Evolutionary conservation across 2,329 filamentous ascomycete genomes (phyloP).

Genomic region (Arthroderma sp.): DNA sequence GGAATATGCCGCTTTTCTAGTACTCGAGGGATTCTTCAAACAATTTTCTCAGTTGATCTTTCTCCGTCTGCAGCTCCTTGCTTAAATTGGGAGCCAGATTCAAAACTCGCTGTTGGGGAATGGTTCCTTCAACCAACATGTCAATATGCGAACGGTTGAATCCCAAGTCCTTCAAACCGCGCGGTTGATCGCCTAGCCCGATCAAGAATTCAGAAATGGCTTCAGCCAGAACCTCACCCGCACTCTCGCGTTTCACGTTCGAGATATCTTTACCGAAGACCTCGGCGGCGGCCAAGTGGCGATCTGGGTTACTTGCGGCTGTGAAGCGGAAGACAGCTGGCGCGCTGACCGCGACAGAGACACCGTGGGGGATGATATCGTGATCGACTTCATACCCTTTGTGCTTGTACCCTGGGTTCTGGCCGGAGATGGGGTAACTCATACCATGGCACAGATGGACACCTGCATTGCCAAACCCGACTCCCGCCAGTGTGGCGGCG

Average conservation of each 20-base stretch:
- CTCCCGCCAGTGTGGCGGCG: constrained; percentile 82
- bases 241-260: constrained; percentile 76
- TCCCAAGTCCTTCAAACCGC: constrained; percentile 69
- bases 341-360: constrained; percentile 85
- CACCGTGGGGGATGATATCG: constrained; percentile 87
- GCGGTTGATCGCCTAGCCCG: constrained; percentile 77
- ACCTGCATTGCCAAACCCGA: constrained; percentile 94
- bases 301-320: constrained; percentile 76
- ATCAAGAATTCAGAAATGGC: constrained; percentile 70
- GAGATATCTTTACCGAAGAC: constrained; percentile 80
- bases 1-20: constrained; percentile 18
- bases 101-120: constrained; percentile 80
- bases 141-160: constrained; percentile 67
- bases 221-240: constrained; percentile 76
- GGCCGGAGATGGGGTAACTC: constrained; percentile 93
- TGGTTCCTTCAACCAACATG: constrained; percentile 78
- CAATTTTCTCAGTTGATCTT: constrained; percentile 54
- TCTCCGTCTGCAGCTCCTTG: constrained; percentile 55
- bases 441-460: constrained; percentile 86
- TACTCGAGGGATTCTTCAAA: constrained; percentile 52
- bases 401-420: constrained; percentile 86
- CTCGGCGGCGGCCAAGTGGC: constrained; percentile 80
- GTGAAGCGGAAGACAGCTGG: constrained; percentile 93
- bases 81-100: constrained; percentile 78
- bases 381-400: constrained; percentile 64